Evolutionary conservation across 306 rosid species (phyloP).

Genomic region (Citrullus colocynthis): DNA sequence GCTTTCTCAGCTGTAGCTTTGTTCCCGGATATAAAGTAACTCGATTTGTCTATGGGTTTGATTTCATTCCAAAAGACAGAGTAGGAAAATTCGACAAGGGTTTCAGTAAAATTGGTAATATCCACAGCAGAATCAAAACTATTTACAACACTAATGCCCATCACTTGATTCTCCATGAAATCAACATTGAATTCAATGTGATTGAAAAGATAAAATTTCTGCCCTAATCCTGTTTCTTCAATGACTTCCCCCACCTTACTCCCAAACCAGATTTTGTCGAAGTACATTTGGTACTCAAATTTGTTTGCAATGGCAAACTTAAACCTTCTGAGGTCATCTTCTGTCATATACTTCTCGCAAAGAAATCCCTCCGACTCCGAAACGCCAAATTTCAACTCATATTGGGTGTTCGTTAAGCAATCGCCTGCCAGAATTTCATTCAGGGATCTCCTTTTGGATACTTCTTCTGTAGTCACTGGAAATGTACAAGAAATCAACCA

Average conservation of each 20-base stretch:
- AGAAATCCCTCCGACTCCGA: background rate
- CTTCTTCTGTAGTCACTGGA: background rate
- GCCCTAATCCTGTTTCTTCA: background rate
- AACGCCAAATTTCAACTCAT: constrained; percentile 10
- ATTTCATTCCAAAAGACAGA: constrained; percentile 8
- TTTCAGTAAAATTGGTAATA: constrained; percentile 1
- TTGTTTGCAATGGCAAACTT: background rate
- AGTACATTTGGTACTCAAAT: constrained; percentile 7
- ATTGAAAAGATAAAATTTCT: background rate
- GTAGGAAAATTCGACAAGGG: background rate
- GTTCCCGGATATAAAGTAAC: background rate
- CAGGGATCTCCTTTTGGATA: background rate
- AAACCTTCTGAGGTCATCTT: constrained; percentile 7
- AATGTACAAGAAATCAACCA: background rate
- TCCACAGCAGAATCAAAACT: background rate
- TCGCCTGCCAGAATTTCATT: constrained; percentile 9
- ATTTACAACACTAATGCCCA: background rate
- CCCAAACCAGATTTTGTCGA: background rate
- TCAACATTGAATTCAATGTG: background rate
- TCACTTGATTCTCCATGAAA: constrained; percentile 2
- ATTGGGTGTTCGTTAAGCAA: constrained; percentile 10
- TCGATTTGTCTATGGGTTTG: background rate
- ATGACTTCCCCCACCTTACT: background rate
- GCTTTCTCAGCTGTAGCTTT: background rate
- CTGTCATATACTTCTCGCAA: constrained; percentile 3